Evolutionary conservation across 257 asterid genomes (phyloP), one percentile per base, ranked within the genome.

Genomic region (Jaltomata sinuosa): DNA sequence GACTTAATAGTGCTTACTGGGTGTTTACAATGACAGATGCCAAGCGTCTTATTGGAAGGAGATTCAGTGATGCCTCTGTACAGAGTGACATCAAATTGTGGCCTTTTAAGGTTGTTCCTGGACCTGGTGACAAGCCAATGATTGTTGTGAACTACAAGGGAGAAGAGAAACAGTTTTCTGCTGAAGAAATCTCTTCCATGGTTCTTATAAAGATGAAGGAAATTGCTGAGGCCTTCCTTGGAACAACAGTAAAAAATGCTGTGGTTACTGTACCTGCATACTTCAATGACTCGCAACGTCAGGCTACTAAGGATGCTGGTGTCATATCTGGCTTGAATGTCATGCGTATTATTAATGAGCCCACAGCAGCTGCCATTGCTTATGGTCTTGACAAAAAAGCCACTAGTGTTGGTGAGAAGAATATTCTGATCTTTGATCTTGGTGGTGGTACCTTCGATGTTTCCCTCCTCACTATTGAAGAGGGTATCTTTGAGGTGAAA

Each of bases 371-470:
- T 15, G 85, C 87, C 50, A 85, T 85, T 68, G 85, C 87, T 4
- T 85, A 85, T 71, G 87, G 85, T 42, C 83, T 85, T 4, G 83
- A 85, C 64, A 85, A 85, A 49, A 83, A 82, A 32, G 71, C 78
- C n/a, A 52, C 83, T 1, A n/a, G 83, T 72, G 53, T 19, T 6
- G 87, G 85, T 11, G 85, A 81, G 77, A 85, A 81, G 54, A 85
- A 85, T 34, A 67, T 68, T 38, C 85, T 85, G 5, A 84, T 84
- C 57, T 84, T 84, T 52, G 87, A 84, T 79, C 87, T 85, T 45
- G 87, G 87, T 29, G 87, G 85, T 81, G 87, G 87, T 15, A 85
- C 87, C 59, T 85, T 85, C 6, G 87, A 85, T 71, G 87, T 85
- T 12, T 85, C 87, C 36, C 59, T 85, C n/a, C 78, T 85, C 54